phyloP scores from a whole-genome alignment of 768 basidiomycete species.

The Rhizopogon vinicolor region DNA sequence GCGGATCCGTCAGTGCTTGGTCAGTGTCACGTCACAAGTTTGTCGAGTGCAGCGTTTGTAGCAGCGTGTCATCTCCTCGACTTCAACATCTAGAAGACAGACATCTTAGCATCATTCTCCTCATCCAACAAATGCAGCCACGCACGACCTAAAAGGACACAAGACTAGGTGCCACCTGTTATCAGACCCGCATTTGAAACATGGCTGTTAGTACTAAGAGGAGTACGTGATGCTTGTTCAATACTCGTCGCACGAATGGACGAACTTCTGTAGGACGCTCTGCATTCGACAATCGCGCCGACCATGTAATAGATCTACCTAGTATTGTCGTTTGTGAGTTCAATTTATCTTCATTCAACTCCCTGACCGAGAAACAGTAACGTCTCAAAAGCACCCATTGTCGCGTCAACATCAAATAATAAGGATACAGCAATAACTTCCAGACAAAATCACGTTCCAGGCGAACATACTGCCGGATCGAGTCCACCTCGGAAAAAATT shows the following conservation, averaged over 20 bases:
- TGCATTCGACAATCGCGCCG: not conserved
- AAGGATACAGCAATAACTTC: not conserved
- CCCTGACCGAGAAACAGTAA: not conserved
- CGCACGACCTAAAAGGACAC: not conserved
- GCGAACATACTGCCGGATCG: not conserved
- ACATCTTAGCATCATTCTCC: too few relatives aligned
- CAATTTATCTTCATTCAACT: not conserved
- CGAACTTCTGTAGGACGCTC: not conserved
- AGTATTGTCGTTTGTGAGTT: not conserved
- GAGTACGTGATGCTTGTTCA: not conserved
- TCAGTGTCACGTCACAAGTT: too few relatives aligned
- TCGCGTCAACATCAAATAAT: not conserved
- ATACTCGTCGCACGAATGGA: not conserved
- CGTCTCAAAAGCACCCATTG: not conserved
- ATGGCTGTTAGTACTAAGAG: not conserved
- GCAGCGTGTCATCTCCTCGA: too few relatives aligned
- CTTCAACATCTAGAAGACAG: too few relatives aligned
- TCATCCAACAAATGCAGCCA: too few relatives aligned
- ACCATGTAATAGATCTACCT: not conserved
- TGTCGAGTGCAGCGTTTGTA: too few relatives aligned
- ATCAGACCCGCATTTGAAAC: not conserved
- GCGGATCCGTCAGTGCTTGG: too few relatives aligned
- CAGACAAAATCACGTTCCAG: not conserved
- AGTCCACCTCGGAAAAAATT: not conserved
- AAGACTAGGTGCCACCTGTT: not conserved